Evolutionary conservation across 768 basidiomycete species (phyloP).

Genomic region (Paxillus involutus): DNA sequence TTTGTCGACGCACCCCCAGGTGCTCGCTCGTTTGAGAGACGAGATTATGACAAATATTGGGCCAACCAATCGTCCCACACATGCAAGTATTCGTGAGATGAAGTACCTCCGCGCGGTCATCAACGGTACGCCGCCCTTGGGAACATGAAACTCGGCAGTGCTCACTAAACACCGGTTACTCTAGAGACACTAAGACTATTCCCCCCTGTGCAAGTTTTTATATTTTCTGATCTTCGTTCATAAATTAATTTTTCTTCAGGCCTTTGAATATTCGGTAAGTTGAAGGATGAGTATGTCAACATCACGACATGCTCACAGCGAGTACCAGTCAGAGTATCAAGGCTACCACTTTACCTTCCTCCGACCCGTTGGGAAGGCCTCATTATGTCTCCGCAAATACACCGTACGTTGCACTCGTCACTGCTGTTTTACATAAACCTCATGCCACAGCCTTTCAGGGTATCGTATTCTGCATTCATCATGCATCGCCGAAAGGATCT

Average conservation of each 20-base stretch:
- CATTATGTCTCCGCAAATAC: constrained; percentile 41
- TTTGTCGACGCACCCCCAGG: constrained; percentile 50
- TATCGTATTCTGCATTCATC: constrained; percentile 55
- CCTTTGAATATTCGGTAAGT: constrained; percentile 50
- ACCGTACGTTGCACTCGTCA: constrained; percentile 19
- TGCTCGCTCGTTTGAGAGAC: constrained; percentile 47
- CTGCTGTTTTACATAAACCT: not conserved
- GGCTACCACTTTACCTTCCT: constrained; percentile 45
- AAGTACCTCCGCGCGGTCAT: constrained; percentile 65
- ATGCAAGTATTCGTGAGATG: constrained; percentile 59
- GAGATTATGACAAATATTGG: constrained; percentile 58
- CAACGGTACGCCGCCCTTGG: constrained; percentile 42
- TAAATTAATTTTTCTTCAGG: constrained; percentile 9
- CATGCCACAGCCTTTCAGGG: constrained; percentile 22
- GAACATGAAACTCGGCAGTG: not conserved
- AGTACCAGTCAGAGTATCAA: constrained; percentile 43
- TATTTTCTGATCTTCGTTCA: not conserved
- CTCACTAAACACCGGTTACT: not conserved
- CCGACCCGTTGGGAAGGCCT: constrained; percentile 15
- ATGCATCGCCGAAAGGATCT: constrained; percentile 68
- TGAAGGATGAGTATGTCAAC: not conserved
- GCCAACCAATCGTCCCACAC: constrained; percentile 44
- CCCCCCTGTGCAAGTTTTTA: constrained; percentile 42
- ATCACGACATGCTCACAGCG: not conserved
- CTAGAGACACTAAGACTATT: constrained; percentile 56